Evolutionary conservation across 352 stramenopile genomes (phyloP).

Genomic region (Globisporangium yorkense): DNA sequence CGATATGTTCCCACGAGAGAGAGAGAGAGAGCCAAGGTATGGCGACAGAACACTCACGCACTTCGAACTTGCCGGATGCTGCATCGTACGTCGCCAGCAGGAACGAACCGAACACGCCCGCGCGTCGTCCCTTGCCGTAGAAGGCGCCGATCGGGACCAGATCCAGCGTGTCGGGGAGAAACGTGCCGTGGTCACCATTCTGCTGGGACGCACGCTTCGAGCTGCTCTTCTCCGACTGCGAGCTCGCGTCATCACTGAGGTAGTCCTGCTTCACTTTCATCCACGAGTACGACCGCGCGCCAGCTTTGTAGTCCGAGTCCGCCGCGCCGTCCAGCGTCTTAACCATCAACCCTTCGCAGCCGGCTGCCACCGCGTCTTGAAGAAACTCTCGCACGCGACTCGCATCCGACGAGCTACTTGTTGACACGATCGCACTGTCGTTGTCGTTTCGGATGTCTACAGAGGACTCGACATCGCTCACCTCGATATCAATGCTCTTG

Average conservation of each 20-base stretch:
- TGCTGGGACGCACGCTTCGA: background rate
- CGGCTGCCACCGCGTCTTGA: slow-evolving; percentile 38
- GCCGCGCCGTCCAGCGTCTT: slow-evolving; percentile 44
- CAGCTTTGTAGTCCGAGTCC: slow-evolving; percentile 56
- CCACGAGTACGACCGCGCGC: slow-evolving; percentile 69
- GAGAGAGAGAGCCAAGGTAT: no score
- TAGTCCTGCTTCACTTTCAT: slow-evolving; percentile 87
- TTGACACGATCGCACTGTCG: slow-evolving; percentile 1
- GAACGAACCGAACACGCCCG: slow-evolving; percentile 96
- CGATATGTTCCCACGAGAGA: no score
- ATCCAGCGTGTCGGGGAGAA: slow-evolving; percentile 91
- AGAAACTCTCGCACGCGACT: slow-evolving; percentile 29
- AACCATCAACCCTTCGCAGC: slow-evolving; percentile 79
- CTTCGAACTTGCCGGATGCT: slow-evolving; percentile 93
- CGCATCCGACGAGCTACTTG: slow-evolving; percentile 2
- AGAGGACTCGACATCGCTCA: slow-evolving; percentile 5
- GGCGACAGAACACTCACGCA: slow-evolving; percentile 5
- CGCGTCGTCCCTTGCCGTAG: slow-evolving; percentile 93
- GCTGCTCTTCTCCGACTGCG: no score
- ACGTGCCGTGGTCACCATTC: slow-evolving; percentile 32
- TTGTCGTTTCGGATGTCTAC: background rate
- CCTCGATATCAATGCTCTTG: slow-evolving; percentile 37
- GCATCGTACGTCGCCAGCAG: slow-evolving; percentile 96
- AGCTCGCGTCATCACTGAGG: slow-evolving; percentile 17
- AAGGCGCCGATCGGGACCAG: slow-evolving; percentile 98